Percentiles rank a stretch among this genome's conserved stretches.
Evolutionary conservation across 306 rosid genomes (phyloP).

Genomic region (Cyamopsis tetragonoloba): DNA sequence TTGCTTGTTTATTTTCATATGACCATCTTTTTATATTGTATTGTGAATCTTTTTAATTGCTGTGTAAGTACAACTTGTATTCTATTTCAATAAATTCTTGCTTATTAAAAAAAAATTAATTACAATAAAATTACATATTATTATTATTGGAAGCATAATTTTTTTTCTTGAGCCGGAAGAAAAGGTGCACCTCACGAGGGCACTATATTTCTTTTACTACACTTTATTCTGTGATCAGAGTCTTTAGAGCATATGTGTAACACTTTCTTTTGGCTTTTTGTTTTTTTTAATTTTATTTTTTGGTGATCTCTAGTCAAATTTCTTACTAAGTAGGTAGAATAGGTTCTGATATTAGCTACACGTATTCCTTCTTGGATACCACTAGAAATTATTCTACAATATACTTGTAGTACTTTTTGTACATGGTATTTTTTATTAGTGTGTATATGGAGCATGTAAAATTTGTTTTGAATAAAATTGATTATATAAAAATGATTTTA

Average conservation of each 20-base stretch:
- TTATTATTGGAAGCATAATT: conserved; percentile 34
- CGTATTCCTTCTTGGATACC: background rate
- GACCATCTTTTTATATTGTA: no score
- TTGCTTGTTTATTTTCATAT: no score
- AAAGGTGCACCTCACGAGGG: conserved; percentile 63
- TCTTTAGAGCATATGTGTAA: conserved; percentile 35
- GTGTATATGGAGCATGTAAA: no score
- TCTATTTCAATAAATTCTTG: no score
- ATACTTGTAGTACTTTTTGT: background rate
- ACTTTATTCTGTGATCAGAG: conserved; percentile 45
- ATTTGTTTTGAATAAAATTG: no score
- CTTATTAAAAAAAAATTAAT: no score
- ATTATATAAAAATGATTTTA: no score
- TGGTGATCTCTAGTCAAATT: no score
- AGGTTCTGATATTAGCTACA: conserved; percentile 6
- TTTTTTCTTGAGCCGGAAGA: conserved; percentile 63
- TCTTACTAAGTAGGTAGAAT: background rate
- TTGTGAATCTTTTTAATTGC: no score
- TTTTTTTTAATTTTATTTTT: no score
- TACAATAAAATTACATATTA: no score
- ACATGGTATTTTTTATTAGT: background rate
- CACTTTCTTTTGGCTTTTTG: background rate
- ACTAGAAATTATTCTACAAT: background rate
- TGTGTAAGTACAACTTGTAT: no score
- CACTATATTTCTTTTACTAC: conserved; percentile 29